phyloP scores from a whole-genome alignment of 768 basidiomycete species.

The Astraeus odoratus region DNA sequence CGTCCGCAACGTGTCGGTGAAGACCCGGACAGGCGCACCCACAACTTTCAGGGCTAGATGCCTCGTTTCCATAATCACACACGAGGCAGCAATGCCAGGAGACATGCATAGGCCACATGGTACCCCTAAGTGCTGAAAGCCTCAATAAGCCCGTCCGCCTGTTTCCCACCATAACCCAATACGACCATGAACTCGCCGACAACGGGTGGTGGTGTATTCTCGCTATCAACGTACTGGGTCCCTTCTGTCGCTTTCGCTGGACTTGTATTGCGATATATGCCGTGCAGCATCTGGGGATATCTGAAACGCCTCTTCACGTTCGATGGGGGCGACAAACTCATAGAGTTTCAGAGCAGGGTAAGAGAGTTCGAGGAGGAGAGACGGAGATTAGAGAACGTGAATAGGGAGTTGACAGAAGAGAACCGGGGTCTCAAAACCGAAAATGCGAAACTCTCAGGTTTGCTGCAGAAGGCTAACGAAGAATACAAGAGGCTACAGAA shows the following conservation, averaged over 20 bases:
- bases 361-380: constrained; percentile 13
- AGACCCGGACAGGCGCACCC: constrained; percentile 1
- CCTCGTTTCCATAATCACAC: constrained; percentile 8
- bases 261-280: constrained; percentile 17
- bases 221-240: constrained; percentile 22
- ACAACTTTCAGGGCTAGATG: constrained; percentile 13
- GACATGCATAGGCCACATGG: constrained; percentile 20
- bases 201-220: constrained; percentile 17
- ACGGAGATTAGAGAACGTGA: constrained; percentile 11
- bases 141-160: constrained; percentile 19
- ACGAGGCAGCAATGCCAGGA: constrained; percentile 14
- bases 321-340: constrained; percentile 5
- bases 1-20: constrained; percentile 17
- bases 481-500: constrained; percentile 10
- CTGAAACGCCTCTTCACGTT: not conserved
- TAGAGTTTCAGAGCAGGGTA: constrained; percentile 16
- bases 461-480: constrained; percentile 4
- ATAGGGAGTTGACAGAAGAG: constrained; percentile 7
- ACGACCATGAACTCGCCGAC: constrained; percentile 26
- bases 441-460: constrained; percentile 6
- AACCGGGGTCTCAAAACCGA: constrained; percentile 16
- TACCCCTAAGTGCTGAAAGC: constrained; percentile 8
- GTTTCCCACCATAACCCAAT: constrained; percentile 14
- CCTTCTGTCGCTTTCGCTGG: constrained; percentile 23
- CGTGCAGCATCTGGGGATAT: not conserved